Evolutionary conservation across 768 basidiomycete genomes (phyloP), one percentile per base, ranked within the genome.

Genomic region (Mycena kentingensis): DNA sequence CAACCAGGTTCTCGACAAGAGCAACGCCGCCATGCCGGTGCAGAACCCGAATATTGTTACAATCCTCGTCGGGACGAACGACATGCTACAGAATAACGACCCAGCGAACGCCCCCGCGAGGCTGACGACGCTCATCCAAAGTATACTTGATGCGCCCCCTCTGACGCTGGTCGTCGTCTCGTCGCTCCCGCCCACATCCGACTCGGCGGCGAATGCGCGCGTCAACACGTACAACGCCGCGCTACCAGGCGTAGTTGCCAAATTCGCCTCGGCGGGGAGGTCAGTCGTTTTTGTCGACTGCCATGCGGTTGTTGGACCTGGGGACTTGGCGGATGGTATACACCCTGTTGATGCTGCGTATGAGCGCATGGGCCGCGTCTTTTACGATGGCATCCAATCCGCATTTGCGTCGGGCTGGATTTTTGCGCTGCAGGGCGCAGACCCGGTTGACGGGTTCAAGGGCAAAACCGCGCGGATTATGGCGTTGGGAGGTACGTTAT

Each of bases 61-160:
- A 5, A 25, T 46, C 5, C 28, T 46, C 29, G 45, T 35, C 28
- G 45, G 45, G 10, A 46, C 45, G 18, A 46, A 46, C 32, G 45
- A 46, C 28, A 22, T 22, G 12, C 7, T 24, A 6, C 27, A 32
- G 16, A 19, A 46, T 22, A 10, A 16, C 18, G 45, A 46, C 45
- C 19, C 26, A 11, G 45, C 18, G 13, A 21, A 32, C 11, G 28
- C 28, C 8, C 27, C 45, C 11, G 11, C 28, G 13, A 6, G 45
- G 28, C 45, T 46, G 5, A 46, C 32, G 27, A 46, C 18, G 45
- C 29, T 46, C 13, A 35, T 46, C 45, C 29, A 46, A 16, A 22
- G 24, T 28, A 18, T 46, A 5, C 32, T 35, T 6, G 45, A 46
- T 22, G 45, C 45, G 18, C 45, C 32, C 5, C 27, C 45, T 7